Base-by-base conservation (phyloP, 1,284 basidiomycete species). In the Trichosporon sp. region DNA sequence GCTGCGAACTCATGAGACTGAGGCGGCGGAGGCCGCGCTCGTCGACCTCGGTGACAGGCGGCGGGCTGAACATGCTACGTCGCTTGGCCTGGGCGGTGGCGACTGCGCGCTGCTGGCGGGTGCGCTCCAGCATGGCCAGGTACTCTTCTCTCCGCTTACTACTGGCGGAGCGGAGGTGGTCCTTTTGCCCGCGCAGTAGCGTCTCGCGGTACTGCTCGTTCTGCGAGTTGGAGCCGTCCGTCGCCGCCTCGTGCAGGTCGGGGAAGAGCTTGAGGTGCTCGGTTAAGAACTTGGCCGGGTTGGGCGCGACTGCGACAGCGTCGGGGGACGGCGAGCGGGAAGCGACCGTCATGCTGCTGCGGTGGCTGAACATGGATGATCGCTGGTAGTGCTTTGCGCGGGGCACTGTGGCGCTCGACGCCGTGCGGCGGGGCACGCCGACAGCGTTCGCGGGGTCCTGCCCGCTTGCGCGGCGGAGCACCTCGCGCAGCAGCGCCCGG, bases 1-100 rank as follows among this genome's bases (percentile, higher is more conserved):
- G 59, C 59, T 63, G 59, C 59, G 59, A 63, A 16, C 59, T 63
- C 59, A 63, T 63, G 59, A 63, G 59, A 31, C 59, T 63, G 31
- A 63, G 59, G 31, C 59, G 59, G 2, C 59, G 59, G 14, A 63
- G 59, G 14, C 59, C 59, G 59, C 59, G 59, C 59, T 63, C 59
- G 59, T 63, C 59, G 59, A 63, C 59, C 59, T 63, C 59, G 59
- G 59, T 35, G 32, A 63, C 59, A 1, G 59, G 59, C 59, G 59
- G 59, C 2, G 59, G 59, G 16, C 16, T 37, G 59, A 63, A 63
- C 59, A 63, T 63, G 32, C 59, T 63, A 1, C 16, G 12, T 4
- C 59, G 59, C 59, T 35, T 32, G 4, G 31, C 59, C 31, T 61
- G 56, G 4, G 56, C 56, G 56, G 26, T 51, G 10, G 51, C 51